A percentile compares a stretch with the other conserved stretches of the same genome.
These are phyloP conservation scores for Picocystis salinarum DNA, from an alignment of 139 green algal species.

Conservation along the genomic window DNA sequence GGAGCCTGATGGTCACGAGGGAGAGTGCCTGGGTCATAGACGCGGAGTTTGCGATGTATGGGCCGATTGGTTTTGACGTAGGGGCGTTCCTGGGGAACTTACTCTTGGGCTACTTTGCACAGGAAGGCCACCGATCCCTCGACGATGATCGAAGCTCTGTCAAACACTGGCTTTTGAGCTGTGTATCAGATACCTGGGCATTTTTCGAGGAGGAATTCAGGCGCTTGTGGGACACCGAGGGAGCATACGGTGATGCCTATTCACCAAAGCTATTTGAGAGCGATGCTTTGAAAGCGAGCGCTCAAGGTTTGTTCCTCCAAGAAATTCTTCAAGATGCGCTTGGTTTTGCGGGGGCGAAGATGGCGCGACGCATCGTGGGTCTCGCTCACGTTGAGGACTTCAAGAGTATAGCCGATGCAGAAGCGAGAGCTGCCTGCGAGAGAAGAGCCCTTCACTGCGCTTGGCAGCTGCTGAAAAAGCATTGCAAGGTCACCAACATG, in stretches of 20 bases:
- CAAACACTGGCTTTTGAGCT: conserved; percentile 28
- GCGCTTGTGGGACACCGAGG: conserved; percentile 34
- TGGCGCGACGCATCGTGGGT: conserved; percentile 56
- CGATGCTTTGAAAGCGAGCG: conserved; percentile 10
- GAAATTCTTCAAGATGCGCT: conserved; percentile 46
- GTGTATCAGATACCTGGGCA: conserved; percentile 32
- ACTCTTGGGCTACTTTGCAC: conserved; percentile 70
- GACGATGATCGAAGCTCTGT: no score
- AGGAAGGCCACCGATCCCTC: conserved; percentile 39
- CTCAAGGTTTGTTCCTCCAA: conserved; percentile 51
- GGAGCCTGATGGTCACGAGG: conserved; percentile 68
- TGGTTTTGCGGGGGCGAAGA: conserved; percentile 17
- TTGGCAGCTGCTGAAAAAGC: conserved; percentile 29
- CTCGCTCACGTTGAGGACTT: conserved; percentile 89
- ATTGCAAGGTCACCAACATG: conserved; percentile 6
- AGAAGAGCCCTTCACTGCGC: conserved; percentile 49
- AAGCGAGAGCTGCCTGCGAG: conserved; percentile 54
- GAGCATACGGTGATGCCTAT: conserved; percentile 5
- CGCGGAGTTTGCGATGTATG: conserved; percentile 88
- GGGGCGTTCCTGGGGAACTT: conserved; percentile 87
- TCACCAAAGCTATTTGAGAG: conserved; percentile 10
- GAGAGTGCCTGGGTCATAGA: conserved; percentile 54
- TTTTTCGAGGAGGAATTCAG: conserved; percentile 43
- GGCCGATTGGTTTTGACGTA: conserved; percentile 90
- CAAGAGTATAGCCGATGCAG: conserved; percentile 54